Evolutionary conservation across 2,329 filamentous ascomycete genomes (phyloP), one percentile per base, ranked within the genome.

Genomic region (Cladosporium halotolerans): DNA sequence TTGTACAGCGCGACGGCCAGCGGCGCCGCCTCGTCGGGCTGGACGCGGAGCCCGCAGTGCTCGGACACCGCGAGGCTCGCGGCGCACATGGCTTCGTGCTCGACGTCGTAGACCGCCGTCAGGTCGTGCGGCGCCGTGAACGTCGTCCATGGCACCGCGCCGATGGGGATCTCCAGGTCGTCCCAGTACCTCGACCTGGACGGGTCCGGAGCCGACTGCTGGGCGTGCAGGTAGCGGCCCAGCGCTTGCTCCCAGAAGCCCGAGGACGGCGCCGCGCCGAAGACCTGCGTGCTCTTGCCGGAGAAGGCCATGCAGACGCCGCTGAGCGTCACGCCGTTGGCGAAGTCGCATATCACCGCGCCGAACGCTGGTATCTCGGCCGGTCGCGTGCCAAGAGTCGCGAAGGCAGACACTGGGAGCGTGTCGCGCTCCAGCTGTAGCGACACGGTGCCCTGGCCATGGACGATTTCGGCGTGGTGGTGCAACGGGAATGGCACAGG

Each of bases 381-480:
- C n/a, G 23, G 36, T 9, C 3, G 18, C 14, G 28, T 16, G 23
- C 23, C 23, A 23, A 1, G 23, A 23, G 23, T 7, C 3, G 23
- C 23, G 23, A 23, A 7, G 23, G 23, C 23, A 7, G 23, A 23
- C 23, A 7, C 23, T 7, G 23, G 2, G 23, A 23, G 1, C 14
- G 85, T 87, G 66, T 97, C 91, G 56, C 79, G 74, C 66, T 90
- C 84, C 33, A 96, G 70, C 70, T 99, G 93, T 4, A 96, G 69
- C 0, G 84, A 91, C 57, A 88, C 76, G 0, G 92, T 97, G n/a
- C 92, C 93, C 73, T 96, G 91, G 0, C 93, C 92, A 0, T 96
- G 80, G 53, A 97, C 86, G 60, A 96, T 90, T 68, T 96, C 83
- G 2, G 88, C 86, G 71, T 97, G 88, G 69, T 97, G 89, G 68